These are phyloP conservation scores for Pyrus hybrid DNA, from an alignment of 331 rosid genomes.

Conservation along the genomic window DNA sequence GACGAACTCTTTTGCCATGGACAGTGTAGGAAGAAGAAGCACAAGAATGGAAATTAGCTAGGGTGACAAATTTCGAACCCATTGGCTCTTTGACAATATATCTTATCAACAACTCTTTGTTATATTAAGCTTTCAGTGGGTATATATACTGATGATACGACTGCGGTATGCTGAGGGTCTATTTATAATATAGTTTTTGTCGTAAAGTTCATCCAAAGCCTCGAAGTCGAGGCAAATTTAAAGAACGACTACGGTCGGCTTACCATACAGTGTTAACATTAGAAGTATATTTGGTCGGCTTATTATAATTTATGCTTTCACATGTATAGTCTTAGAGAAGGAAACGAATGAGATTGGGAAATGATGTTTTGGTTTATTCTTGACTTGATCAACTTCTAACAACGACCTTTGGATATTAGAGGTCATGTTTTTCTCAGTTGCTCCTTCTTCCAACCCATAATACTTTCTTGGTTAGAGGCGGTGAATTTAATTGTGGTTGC, in stretches of 20 bases:
- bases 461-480: too few species aligned
- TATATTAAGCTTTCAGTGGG: too few species aligned
- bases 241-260: constrained; percentile 3
- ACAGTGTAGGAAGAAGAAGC: too few species aligned
- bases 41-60: too few species aligned
- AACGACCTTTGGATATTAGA: too few species aligned
- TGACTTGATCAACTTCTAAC: neutral
- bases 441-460: too few species aligned
- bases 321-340: neutral
- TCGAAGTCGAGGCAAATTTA: neutral
- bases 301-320: neutral
- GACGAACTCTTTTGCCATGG: too few species aligned
- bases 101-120: too few species aligned
- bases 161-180: neutral
- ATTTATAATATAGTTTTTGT: neutral
- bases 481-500: too few species aligned
- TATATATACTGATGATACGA: neutral
- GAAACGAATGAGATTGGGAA: neutral
- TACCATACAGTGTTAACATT: neutral
- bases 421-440: too few species aligned
- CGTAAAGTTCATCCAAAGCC: neutral
- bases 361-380: neutral
- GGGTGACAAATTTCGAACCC: too few species aligned
- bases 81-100: too few species aligned
- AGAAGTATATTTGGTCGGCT: neutral